Base-by-base conservation (phyloP, 352 stramenopile genomes). In the Phytophthora idaei region DNA sequence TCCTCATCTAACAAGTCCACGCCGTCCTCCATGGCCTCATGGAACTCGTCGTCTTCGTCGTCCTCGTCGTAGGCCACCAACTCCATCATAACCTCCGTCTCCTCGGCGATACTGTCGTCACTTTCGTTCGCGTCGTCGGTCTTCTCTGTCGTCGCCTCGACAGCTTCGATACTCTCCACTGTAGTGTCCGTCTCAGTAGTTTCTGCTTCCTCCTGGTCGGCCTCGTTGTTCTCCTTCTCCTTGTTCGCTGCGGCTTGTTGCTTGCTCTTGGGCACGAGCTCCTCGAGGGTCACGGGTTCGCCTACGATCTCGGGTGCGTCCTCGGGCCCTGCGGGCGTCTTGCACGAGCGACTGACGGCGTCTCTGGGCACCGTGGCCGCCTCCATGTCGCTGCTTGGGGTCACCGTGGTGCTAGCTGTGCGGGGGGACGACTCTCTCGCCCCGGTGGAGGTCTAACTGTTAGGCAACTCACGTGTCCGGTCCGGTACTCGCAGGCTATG, bases 21-120 rank as follows among this genome's bases (percentile, higher is more conserved):
- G 31, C 64, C 67, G 36, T 81, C 77, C 21, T 80, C 69, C 29
- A 83, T 74, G 27, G 64, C 67, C 49, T 85, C 77, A 28, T 82
- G 74, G 56, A 82, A 82, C 47, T 85, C 76, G 41, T 87, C 72
- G 6, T 82, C 51, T 3, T 57, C 76, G 12, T 80, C 67, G 8
- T 76, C 73, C 1, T 73, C 66, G 6, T 74, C 70, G 32, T 73
- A 67, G 0, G 61, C 32, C 2, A 64, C 49, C 29, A 80, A 37
- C 27, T 74, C 71, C 53, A 79, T 51, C 31, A 76, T 41, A 3
- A 67, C 34, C 5, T 71, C 59, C 1, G 17, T 57, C 8, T 69
- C 55, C 0, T 5, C 31, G 2, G 17, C 28, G 4, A 44, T 32
- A 34, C 28, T 27, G n/a, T 61, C 46, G 42, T 34, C 32, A 34